Evolutionary conservation across 192 early-diverging fungal species (phyloP).

Genomic region (Podila verticillata): DNA sequence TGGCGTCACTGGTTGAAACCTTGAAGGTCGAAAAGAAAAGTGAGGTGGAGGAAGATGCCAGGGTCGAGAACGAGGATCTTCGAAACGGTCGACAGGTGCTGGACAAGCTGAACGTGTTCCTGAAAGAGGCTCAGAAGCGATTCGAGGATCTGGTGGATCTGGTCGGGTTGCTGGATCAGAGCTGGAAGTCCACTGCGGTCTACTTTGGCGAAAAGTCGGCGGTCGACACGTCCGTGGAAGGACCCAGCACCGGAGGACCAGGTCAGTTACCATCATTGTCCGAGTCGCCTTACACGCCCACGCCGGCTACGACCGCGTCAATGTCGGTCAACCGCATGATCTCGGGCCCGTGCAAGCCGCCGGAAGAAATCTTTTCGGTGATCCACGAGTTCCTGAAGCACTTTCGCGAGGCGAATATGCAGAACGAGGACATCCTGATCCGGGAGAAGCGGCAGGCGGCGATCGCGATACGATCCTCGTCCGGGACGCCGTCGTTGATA

Average conservation of each 20-base stretch:
- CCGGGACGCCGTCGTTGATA: too few relatives aligned
- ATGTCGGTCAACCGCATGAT: conserved; percentile 21
- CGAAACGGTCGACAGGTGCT: conserved; percentile 7
- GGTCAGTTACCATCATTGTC: neutral
- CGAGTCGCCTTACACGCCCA: neutral
- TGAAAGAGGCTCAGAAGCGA: conserved; percentile 26
- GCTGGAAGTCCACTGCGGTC: conserved; percentile 40
- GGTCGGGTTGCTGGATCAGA: conserved; percentile 20
- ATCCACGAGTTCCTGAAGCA: conserved; percentile 41
- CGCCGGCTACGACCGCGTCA: neutral
- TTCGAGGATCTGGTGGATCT: conserved; percentile 38
- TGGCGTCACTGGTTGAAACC: neutral
- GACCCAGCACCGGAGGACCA: neutral
- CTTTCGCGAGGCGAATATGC: conserved; percentile 41
- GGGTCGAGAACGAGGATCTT: conserved; percentile 6
- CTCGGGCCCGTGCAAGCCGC: conserved; percentile 31
- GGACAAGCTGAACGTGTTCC: conserved; percentile 24
- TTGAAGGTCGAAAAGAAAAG: neutral
- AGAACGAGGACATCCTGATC: conserved; percentile 37
- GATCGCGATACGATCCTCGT: neutral
- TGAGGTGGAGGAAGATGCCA: neutral
- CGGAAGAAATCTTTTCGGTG: conserved; percentile 47
- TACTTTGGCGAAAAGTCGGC: conserved; percentile 50
- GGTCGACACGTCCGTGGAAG: neutral
- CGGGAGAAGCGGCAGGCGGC: conserved; percentile 37